Evolutionary conservation across 257 asterid genomes (phyloP).

Genomic region (Vinca minor): DNA sequence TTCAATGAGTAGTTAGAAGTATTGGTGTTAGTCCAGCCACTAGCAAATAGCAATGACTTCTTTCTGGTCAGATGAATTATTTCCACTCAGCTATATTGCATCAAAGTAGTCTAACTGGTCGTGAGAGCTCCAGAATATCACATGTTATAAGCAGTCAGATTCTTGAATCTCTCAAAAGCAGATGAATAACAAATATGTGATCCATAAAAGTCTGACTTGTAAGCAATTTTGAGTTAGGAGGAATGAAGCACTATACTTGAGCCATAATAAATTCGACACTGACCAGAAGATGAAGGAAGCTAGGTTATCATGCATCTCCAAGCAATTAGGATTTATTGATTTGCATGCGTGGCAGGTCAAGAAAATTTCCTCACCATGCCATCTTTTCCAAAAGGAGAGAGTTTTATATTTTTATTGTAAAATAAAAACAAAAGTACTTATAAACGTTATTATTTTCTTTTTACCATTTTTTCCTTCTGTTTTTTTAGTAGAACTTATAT

Average conservation of each 20-base stretch:
- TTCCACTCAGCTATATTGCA: background rate
- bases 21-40: background rate
- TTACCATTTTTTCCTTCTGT: background rate
- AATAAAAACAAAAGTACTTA: background rate
- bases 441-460: too few relatives aligned
- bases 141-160: too few relatives aligned
- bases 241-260: background rate
- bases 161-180: too few relatives aligned
- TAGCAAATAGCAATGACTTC: background rate
- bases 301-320: background rate
- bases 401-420: background rate
- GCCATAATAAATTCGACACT: background rate
- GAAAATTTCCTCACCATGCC: background rate
- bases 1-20: background rate
- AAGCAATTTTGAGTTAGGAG: background rate
- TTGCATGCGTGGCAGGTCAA: background rate
- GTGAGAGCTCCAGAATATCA: background rate
- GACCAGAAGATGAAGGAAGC: slow-evolving; percentile 1
- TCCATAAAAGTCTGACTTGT: too few relatives aligned
- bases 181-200: too few relatives aligned
- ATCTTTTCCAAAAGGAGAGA: background rate
- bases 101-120: background rate
- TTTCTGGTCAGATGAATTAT: background rate
- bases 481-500: too few relatives aligned
- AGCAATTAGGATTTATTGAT: background rate